phyloP scores from a whole-genome alignment of 2,329 filamentous ascomycete genomes.

The Epichloe scottii region DNA sequence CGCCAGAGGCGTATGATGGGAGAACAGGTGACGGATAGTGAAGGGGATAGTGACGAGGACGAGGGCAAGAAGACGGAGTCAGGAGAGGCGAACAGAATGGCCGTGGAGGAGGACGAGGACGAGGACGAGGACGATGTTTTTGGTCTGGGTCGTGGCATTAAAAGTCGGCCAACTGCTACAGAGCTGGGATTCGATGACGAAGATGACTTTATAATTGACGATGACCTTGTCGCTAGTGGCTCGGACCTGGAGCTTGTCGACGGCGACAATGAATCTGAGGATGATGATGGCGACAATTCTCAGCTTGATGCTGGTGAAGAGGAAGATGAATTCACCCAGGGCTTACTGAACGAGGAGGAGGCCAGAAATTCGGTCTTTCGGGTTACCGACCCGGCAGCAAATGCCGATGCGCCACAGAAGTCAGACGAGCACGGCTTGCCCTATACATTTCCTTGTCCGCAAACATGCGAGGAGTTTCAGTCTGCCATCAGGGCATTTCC shows the following conservation, averaged over 20 bases:
- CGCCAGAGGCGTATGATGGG: constrained; percentile 79
- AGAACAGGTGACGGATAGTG: constrained; percentile 55
- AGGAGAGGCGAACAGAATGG: constrained; percentile 21
- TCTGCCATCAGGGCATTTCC: constrained; percentile 51
- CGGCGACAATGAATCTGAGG: constrained; percentile 40
- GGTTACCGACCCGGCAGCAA: constrained; percentile 27
- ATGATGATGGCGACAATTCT: constrained; percentile 26
- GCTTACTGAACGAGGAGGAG: constrained; percentile 49
- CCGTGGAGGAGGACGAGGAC: constrained; percentile 29
- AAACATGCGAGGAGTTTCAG: constrained; percentile 62
- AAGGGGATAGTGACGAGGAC: constrained; percentile 37
- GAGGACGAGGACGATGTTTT: constrained; percentile 38
- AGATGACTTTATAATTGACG: constrained; percentile 85
- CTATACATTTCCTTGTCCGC: constrained; percentile 78
- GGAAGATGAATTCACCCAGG: constrained; percentile 62
- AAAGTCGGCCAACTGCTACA: constrained; percentile 40
- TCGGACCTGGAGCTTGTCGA: constrained; percentile 52
- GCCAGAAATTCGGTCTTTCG: constrained; percentile 39
- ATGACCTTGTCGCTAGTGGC: constrained; percentile 73
- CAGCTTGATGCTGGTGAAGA: constrained; percentile 26
- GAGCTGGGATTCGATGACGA: constrained; percentile 77
- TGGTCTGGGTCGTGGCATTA: constrained; percentile 47
- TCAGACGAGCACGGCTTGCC: constrained; percentile 49
- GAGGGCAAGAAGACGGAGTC: constrained; percentile 22
- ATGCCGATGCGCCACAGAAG: constrained; percentile 21